Conservation (phyloP, 805 yeast genomes). For the Pichia sporocuriosa region DNA sequence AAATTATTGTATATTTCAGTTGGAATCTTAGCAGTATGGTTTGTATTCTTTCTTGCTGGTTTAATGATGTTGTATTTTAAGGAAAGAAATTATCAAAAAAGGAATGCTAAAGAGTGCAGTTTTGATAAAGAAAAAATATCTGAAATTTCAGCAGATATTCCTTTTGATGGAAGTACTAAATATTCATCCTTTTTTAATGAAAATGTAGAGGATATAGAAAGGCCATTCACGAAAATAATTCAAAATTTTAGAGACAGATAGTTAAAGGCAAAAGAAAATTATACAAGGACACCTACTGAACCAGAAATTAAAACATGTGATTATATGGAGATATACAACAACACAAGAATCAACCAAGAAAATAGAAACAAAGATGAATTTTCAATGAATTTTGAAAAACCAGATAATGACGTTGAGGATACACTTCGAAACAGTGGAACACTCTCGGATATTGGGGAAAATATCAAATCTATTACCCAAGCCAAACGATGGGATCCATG, state of each 20-base stretch:
- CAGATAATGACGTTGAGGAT: too few species aligned
- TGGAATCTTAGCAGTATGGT: slow-evolving; percentile 42
- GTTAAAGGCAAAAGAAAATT: background rate
- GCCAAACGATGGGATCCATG: slow-evolving; percentile 8
- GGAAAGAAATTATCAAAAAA: slow-evolving; percentile 1
- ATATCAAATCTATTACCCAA: background rate
- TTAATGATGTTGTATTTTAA: slow-evolving; percentile 12
- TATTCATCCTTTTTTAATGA: background rate
- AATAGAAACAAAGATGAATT: background rate
- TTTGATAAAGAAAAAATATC: background rate
- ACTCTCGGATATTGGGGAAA: slow-evolving; percentile 8
- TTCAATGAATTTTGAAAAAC: background rate
- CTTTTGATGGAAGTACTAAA: slow-evolving; percentile 12
- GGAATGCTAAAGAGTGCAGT: background rate
- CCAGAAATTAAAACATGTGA: background rate
- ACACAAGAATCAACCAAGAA: background rate
- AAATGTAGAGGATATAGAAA: background rate
- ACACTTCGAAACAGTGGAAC: too few species aligned
- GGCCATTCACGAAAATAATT: background rate
- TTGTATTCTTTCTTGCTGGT: slow-evolving; percentile 31
- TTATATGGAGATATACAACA: background rate
- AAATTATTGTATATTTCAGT: slow-evolving; percentile 43
- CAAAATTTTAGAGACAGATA: slow-evolving; percentile 10
- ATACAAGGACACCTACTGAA: slow-evolving; percentile 12
- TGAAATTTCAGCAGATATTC: slow-evolving; percentile 10